Percentiles rank a stretch among this genome's conserved stretches.
Evolutionary conservation across 108 stramenopile genomes (phyloP).

Genomic region (Nitzschia inconspicua): DNA sequence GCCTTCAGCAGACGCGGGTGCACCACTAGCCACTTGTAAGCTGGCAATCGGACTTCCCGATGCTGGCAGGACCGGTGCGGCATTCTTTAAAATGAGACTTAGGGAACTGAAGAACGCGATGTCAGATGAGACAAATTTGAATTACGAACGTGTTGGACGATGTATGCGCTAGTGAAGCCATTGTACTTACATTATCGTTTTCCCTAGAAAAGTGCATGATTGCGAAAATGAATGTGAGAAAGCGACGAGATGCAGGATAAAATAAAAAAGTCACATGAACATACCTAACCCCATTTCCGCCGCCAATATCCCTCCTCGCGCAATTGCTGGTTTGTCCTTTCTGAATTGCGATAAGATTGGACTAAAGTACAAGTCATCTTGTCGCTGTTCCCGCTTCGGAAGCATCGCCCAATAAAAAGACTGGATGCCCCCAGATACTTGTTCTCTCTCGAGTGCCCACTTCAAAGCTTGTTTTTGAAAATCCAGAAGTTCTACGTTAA

Average conservation of each 20-base stretch:
- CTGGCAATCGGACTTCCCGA: conserved; percentile 15
- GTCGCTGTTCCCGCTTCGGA: conserved; percentile 1
- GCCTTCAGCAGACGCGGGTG: neutral
- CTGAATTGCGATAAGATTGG: conserved; percentile 26
- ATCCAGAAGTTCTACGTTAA: conserved; percentile 36
- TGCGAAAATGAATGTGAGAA: neutral
- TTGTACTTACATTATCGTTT: too few species aligned
- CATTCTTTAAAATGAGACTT: conserved; percentile 38
- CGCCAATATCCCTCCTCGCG: conserved; percentile 44
- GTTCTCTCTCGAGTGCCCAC: conserved; percentile 47
- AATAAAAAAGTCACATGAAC: neutral
- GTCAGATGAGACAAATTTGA: too few species aligned
- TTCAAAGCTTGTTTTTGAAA: conserved; percentile 43
- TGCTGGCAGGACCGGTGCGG: conserved; percentile 33
- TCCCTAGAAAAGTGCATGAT: neutral
- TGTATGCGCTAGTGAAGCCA: too few species aligned
- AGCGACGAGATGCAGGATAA: neutral
- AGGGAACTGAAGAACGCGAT: conserved; percentile 19
- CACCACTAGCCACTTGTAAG: neutral
- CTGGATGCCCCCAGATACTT: conserved; percentile 19
- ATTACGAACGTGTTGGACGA: too few species aligned
- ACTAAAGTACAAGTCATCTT: conserved; percentile 23
- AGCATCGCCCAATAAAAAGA: conserved; percentile 37
- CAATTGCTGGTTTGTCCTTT: conserved; percentile 2
- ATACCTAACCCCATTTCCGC: conserved; percentile 43